Percentiles rank a stretch among this genome's conserved stretches.
These are phyloP conservation scores for Schizophyllum commune DNA, from an alignment of 1,284 basidiomycete genomes.

Conservation along the genomic window DNA sequence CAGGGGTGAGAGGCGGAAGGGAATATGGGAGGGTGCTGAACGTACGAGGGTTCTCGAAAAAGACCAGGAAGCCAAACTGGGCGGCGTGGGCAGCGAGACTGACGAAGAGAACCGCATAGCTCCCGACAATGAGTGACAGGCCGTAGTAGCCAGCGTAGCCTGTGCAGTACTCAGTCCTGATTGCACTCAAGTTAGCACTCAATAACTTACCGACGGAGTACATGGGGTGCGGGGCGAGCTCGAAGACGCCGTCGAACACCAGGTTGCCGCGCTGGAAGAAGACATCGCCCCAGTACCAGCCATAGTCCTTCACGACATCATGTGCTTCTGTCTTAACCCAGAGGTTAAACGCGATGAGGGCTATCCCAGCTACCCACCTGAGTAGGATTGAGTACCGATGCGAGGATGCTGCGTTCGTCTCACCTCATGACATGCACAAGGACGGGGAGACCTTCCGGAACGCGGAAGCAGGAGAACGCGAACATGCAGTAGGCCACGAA, in stretches of 20 bases:
- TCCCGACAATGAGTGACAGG: slow-evolving; percentile 81
- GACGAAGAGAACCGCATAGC: slow-evolving; percentile 89
- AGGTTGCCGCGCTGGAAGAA: slow-evolving; percentile 91
- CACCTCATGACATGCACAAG: slow-evolving; percentile 74
- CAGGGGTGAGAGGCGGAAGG: not conserved
- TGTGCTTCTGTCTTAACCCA: slow-evolving; percentile 99
- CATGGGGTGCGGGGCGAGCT: slow-evolving; percentile 88
- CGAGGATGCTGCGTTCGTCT: slow-evolving; percentile 9
- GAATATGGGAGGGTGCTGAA: not conserved
- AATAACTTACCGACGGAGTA: slow-evolving; percentile 78
- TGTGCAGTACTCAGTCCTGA: slow-evolving; percentile 18
- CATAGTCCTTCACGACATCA: slow-evolving; percentile 88
- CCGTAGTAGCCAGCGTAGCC: slow-evolving; percentile 97
- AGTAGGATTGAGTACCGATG: slow-evolving; percentile 4
- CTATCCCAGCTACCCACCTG: slow-evolving; percentile 83
- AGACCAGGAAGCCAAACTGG: slow-evolving; percentile 94
- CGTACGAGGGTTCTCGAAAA: slow-evolving; percentile 96
- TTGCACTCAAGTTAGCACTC: not conserved
- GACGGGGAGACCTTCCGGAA: slow-evolving; percentile 70
- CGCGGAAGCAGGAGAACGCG: slow-evolving; percentile 84
- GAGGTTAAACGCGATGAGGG: slow-evolving; percentile 89
- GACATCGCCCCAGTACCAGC: slow-evolving; percentile 98
- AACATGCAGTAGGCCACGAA: slow-evolving; percentile 96
- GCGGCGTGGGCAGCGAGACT: slow-evolving; percentile 89
- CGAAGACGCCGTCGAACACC: slow-evolving; percentile 97